phyloP scores from a whole-genome alignment of 305 asterid genomes.

The Galium porrigens region DNA sequence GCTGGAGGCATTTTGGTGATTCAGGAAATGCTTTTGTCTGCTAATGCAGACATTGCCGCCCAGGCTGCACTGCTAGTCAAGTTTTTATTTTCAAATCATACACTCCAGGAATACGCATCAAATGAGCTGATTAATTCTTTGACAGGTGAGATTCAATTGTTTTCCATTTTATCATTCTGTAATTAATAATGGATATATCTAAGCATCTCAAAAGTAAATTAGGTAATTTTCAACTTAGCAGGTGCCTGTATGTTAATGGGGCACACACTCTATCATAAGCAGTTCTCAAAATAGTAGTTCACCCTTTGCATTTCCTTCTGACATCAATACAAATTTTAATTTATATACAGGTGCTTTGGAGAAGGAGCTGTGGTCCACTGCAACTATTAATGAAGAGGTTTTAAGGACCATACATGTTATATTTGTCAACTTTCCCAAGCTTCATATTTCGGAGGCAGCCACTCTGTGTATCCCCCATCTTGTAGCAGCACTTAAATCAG shows the following conservation, averaged over 20 bases:
- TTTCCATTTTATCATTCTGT: constrained; percentile 1
- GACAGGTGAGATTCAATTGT: constrained; percentile 43
- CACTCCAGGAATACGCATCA: constrained; percentile 75
- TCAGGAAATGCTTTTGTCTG: constrained; percentile 57
- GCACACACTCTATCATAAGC: not conserved
- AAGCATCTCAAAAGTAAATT: not conserved
- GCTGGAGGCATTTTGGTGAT: constrained; percentile 65
- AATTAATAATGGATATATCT: not conserved
- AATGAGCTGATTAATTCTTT: constrained; percentile 62
- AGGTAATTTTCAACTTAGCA: not conserved
- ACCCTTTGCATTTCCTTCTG: not conserved
- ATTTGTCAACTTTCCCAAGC: constrained; percentile 63
- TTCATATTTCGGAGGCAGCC: constrained; percentile 67
- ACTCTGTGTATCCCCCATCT: constrained; percentile 70
- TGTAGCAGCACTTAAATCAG: constrained; percentile 52
- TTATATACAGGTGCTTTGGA: constrained; percentile 67
- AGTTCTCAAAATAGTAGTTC: not conserved
- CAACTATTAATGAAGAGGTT: constrained; percentile 56
- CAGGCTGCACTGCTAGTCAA: constrained; percentile 66
- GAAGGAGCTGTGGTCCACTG: constrained; percentile 48
- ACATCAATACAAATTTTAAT: constrained; percentile 4
- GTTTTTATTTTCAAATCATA: constrained; percentile 67
- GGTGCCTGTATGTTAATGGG: not conserved
- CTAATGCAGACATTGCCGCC: constrained; percentile 42
- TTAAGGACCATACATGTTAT: constrained; percentile 54